Base-by-base conservation (phyloP, 108 stramenopile genomes). In the Seminavis robusta region DNA sequence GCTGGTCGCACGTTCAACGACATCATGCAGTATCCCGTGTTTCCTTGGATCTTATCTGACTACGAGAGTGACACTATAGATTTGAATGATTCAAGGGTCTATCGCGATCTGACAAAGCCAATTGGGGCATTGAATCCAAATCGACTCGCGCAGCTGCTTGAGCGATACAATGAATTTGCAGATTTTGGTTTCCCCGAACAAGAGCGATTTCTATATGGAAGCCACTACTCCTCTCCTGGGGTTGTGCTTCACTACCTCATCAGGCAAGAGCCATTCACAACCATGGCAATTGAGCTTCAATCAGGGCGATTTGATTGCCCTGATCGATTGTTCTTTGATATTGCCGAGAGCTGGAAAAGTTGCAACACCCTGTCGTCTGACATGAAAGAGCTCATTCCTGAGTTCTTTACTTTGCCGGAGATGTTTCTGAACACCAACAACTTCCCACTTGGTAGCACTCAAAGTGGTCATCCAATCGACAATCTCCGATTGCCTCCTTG, bases 401-500 rank as follows among this genome's bases (percentile, higher is more conserved):
- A 98, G 63, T 88, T 96, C 36, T 98, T 84, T 53, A 90, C 67
- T 15, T 72, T 67, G 40, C 95, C 95, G 0, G 94, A 95, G 56
- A 80, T 95, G 37, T 83, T 97, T 39, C 48, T 84, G 13, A 97
- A 97, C 61, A 73, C 77, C 16, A 94, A 94, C 67, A 47, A 77
- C 3, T 89, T 95, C 42, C 89, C 89, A 4, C 74, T 98, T 7
- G 98, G 98, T 11, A 53, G 62, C 21, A 86, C 92, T 26, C 94
- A 98, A 73, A 76, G 56, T 15, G 81, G 81, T 15, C 61, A 42
- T 1, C 47, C 39, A 11, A 83, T 99, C 16, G 71, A 79, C 44
- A 80, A 95, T 54, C 96, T 99, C n/a, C 67, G 69, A n/a, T 56
- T 99, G 20, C 98, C 98, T 19, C 94, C 96, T 3, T 99, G 98